Evolutionary conservation across 2,329 filamentous ascomycete species (phyloP), one percentile per base, ranked within the genome.

Genomic region (Botryotinia globosa): DNA sequence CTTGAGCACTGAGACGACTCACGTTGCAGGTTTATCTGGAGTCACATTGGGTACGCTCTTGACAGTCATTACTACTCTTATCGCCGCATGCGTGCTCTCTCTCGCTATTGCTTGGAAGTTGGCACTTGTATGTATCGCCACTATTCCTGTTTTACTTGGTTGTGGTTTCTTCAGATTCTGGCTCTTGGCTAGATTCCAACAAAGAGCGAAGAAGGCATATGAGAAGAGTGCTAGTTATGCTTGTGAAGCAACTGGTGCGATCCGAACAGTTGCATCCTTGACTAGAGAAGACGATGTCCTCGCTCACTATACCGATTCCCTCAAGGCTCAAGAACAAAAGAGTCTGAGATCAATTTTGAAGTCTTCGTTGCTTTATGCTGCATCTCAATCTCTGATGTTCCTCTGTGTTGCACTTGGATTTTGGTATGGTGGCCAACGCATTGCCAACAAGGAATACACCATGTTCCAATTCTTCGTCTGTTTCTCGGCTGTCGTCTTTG

Each of bases 401-500:
- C 85, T 94, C 64, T 93, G 91, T 76, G 91, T 96, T 74, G 94
- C 94, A 0, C 88, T 98, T 6, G 94, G 92, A 2, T 98, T 98
- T 85, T 98, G 93, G 93, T 97, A 96, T 78, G 94, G 94, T 74
- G 93, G 93, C 42, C 92, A 87, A 0, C 84, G 96, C 45, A 91
- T 97, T 70, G 90, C 87, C 34, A 87, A 87, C 72, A 79, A 83
- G 65, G 92, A 97, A 80, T 95, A 96, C 81, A 81, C 83, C 76
- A 86, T 94, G 78, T 95, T 95, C 82, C 91, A 94, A 77, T 98
- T 98, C 86, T 98, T 98, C 83, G 86, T 97, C 64, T 94, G 93
- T 79, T 98, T 97, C 83, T 90, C 91, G 74, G 87, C 94, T 63
- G 88, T 98, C 78, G 92, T 98, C 78, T 98, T 97, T 79, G 94